Percentiles rank a stretch among this genome's conserved stretches.
Evolutionary conservation across 2,329 filamentous ascomycete genomes (phyloP).

Genomic region (Pyrenophora graminea): DNA sequence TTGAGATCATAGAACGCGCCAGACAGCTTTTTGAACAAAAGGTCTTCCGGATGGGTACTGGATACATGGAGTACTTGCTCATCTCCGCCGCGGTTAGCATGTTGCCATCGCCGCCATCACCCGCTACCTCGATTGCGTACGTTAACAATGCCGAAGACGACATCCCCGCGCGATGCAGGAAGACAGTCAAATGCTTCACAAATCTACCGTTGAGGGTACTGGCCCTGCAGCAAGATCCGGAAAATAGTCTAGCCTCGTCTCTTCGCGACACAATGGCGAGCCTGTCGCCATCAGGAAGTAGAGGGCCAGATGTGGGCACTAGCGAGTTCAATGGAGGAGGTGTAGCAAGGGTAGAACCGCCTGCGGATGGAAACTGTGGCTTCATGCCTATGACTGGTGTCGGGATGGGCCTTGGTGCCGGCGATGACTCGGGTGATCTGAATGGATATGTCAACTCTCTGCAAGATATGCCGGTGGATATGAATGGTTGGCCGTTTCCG

Average conservation of each 20-base stretch:
- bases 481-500: slow-evolving; percentile 38
- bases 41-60: slow-evolving; percentile 42
- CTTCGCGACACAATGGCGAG: slow-evolving; percentile 26
- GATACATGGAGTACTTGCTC: slow-evolving; percentile 44
- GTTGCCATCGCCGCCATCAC: slow-evolving; percentile 29
- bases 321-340: neutral
- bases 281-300: slow-evolving; percentile 14
- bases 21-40: slow-evolving; percentile 39
- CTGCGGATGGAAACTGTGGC: slow-evolving; percentile 1
- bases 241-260: slow-evolving; percentile 24
- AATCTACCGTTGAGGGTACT: slow-evolving; percentile 35
- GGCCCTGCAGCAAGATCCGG: slow-evolving; percentile 36
- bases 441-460: slow-evolving; percentile 26
- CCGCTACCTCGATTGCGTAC: slow-evolving; percentile 22
- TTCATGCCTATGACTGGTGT: slow-evolving; percentile 13
- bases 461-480: slow-evolving; percentile 36
- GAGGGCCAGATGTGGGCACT: slow-evolving; percentile 7
- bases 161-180: slow-evolving; percentile 27
- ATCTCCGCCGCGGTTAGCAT: slow-evolving; percentile 38
- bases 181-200: slow-evolving; percentile 34
- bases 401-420: slow-evolving; percentile 6
- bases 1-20: slow-evolving; percentile 38
- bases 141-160: slow-evolving; percentile 21
- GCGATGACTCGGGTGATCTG: slow-evolving; percentile 9
- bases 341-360: neutral